Evolutionary conservation across 2,329 filamentous ascomycete species (phyloP), one percentile per base, ranked within the genome.

Genomic region (Amauroascus niger): DNA sequence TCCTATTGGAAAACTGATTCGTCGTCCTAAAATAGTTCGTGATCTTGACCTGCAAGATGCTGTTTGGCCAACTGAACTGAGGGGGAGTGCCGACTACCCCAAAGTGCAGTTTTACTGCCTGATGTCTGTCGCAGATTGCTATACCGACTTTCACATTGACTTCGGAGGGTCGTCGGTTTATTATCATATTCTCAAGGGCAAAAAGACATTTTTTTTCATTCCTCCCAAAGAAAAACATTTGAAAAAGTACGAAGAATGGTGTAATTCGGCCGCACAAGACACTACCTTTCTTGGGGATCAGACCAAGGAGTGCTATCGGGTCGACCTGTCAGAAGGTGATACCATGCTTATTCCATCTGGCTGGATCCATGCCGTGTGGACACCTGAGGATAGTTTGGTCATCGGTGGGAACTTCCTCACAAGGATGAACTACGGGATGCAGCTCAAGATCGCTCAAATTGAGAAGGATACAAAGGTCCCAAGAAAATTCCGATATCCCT

Each of bases 341-440:
- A 86, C 82, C 2, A 84, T 85, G 78, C 70, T 86, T 41, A 86
- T 86, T 58, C 82, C 82, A 3, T 83, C 82, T 32, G 82, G 82
- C 18, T 86, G 82, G 82, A 86, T 86, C 50, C 82, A 86, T 62
- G 82, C 82, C 22, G 82, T 86, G 6, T 84, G 83, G 80, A 86
- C 82, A 8, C 82, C 82, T 0, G 78, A 81, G 60, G 81, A 85
- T 61, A 85, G 82, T 61, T 68, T 86, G 47, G 82, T 86, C 26
- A 83, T 86, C 57, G 82, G 82, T n/a, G 82, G 82, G 49, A 86
- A 86, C 61, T 86, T 85, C 61, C 70, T 86, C 43, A 85, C 81
- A 4, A 71, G 78, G 53, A 73, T 84, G 65, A 81, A 83, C 55
- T 84, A 81, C 63, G 77, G 76, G 53, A 83, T 83, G 74, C 82